These are phyloP conservation scores for Cordyceps sp. DNA, from an alignment of 2,329 filamentous ascomycete species.

Conservation along the genomic window DNA sequence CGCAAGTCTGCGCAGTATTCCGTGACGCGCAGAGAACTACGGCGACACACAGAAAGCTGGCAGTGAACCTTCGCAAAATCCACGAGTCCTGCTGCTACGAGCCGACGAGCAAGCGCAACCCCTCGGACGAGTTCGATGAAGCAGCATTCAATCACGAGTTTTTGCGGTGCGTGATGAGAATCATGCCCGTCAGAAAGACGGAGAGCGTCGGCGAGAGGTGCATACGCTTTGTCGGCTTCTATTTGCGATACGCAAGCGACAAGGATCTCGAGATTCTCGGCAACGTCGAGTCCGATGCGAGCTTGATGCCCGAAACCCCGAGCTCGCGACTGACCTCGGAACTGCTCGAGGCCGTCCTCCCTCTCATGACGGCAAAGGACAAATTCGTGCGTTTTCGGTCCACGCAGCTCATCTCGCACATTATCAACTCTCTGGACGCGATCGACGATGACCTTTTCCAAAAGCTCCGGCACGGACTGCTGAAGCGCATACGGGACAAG, in stretches of 20 bases:
- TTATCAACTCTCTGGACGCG: slow-evolving; percentile 81
- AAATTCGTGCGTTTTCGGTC: slow-evolving; percentile 82
- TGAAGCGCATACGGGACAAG: slow-evolving; percentile 84
- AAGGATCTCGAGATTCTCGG: slow-evolving; percentile 54
- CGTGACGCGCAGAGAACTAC: slow-evolving; percentile 76
- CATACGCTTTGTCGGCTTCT: slow-evolving; percentile 75
- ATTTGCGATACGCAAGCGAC: slow-evolving; percentile 55
- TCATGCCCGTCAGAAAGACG: slow-evolving; percentile 80
- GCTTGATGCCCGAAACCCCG: slow-evolving; percentile 65
- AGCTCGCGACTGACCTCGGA: slow-evolving; percentile 62
- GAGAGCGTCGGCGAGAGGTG: slow-evolving; percentile 76
- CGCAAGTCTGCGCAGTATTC: slow-evolving; percentile 57
- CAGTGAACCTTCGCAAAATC: slow-evolving; percentile 73
- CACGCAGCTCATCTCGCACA: slow-evolving; percentile 77
- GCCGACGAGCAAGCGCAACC: slow-evolving; percentile 32
- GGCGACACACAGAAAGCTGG: slow-evolving; percentile 77
- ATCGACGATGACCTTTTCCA: slow-evolving; percentile 88
- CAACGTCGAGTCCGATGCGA: slow-evolving; percentile 49
- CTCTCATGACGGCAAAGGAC: slow-evolving; percentile 73
- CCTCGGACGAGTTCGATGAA: slow-evolving; percentile 58
- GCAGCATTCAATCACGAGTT: slow-evolving; percentile 80
- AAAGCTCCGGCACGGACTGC: slow-evolving; percentile 58
- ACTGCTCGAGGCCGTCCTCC: slow-evolving; percentile 57
- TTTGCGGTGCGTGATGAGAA: slow-evolving; percentile 61
- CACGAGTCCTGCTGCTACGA: slow-evolving; percentile 72